Percentiles rank a stretch among this genome's conserved stretches.
Evolutionary conservation across 1,139 yeast genomes (phyloP).

Genomic region (Diutina rugosa): DNA sequence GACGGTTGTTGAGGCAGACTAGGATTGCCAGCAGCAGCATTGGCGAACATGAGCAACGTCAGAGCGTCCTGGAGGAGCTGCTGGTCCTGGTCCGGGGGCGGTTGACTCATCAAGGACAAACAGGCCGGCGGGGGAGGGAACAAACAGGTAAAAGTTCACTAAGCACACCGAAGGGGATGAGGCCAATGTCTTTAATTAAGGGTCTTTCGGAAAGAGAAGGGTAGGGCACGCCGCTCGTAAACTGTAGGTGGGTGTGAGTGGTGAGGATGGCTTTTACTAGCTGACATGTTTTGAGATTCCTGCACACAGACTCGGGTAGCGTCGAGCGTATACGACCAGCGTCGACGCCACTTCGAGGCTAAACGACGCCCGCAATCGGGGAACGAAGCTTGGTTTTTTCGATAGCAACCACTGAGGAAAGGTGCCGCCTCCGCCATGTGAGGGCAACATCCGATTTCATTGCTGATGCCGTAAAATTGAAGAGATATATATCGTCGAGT

Average conservation of each 20-base stretch:
- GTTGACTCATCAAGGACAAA: background rate
- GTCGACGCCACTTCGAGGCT: background rate
- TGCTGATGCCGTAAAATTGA: too few species aligned
- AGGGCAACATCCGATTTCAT: too few species aligned
- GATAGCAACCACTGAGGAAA: background rate
- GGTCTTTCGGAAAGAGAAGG: too few species aligned
- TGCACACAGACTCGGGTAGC: background rate
- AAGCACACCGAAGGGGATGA: background rate
- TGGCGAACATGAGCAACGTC: constrained; percentile 53
- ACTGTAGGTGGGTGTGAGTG: background rate
- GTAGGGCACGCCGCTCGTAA: background rate
- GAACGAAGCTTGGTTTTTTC: too few species aligned
- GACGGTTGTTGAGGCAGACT: constrained; percentile 7
- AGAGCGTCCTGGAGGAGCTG: constrained; percentile 49
- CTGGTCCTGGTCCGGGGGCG: constrained; percentile 14
- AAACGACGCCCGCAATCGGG: background rate
- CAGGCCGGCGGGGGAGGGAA: background rate
- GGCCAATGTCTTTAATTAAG: background rate
- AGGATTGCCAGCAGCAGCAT: constrained; percentile 34
- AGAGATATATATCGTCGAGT: too few species aligned
- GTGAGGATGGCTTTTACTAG: background rate
- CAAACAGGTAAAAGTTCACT: background rate
- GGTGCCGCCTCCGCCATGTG: too few species aligned
- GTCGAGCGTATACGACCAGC: background rate
- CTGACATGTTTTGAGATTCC: background rate